Conservation (phyloP, 2,329 filamentous ascomycete species). For the Bertia moriformis region DNA sequence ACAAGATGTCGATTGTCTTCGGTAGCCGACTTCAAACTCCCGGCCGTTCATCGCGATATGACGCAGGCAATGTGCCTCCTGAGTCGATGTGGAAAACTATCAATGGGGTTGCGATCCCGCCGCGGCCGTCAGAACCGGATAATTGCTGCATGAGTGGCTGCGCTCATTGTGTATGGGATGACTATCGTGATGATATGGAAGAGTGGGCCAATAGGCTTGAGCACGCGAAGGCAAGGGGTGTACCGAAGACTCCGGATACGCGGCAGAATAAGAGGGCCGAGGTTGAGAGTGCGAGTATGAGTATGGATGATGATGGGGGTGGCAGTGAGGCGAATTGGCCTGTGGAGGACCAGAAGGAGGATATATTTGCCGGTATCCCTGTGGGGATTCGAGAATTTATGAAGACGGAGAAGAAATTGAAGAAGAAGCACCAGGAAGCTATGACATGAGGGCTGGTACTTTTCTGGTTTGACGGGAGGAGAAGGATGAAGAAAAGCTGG, state of each 20-base stretch:
- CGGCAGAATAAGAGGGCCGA: background rate
- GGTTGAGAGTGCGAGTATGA: background rate
- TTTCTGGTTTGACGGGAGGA: no score
- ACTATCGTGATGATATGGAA: background rate
- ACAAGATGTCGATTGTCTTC: background rate
- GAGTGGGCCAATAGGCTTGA: background rate
- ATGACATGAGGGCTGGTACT: no score
- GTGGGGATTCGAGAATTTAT: background rate
- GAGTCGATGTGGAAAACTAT: background rate
- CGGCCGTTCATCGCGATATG: background rate
- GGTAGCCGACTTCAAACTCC: background rate
- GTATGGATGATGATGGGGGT: slow-evolving; percentile 1
- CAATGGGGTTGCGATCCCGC: slow-evolving; percentile 1
- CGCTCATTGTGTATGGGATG: slow-evolving; percentile 1
- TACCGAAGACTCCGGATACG: background rate
- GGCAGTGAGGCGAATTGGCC: background rate
- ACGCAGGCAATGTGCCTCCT: background rate
- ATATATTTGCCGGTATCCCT: background rate
- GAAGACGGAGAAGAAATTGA: slow-evolving; percentile 1
- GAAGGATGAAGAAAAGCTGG: no score
- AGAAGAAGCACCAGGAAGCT: background rate
- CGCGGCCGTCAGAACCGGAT: background rate
- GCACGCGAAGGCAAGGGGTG: background rate
- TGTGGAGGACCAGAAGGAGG: background rate
- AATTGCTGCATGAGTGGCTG: slow-evolving; percentile 1